Percentiles rank a stretch among this genome's conserved stretches.
Conservation (phyloP, 75 land plant species). For the Isoetes taiwanensis region DNA sequence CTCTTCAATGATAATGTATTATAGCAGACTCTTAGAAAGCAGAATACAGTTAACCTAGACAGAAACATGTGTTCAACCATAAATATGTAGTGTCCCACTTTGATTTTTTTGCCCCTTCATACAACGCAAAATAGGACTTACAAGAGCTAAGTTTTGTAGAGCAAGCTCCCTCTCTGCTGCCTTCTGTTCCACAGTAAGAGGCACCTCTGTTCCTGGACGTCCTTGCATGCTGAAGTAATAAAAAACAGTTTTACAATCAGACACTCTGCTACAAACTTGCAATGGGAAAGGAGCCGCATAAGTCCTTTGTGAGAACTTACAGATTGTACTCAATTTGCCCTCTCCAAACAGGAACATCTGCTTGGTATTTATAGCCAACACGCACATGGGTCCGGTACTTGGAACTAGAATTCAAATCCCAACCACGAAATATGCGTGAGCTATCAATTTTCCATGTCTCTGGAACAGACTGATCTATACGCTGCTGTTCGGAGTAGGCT, state of each 20-base stretch:
- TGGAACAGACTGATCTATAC: background rate
- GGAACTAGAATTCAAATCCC: background rate
- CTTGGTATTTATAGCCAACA: slow-evolving; percentile 52
- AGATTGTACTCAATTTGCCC: slow-evolving; percentile 18
- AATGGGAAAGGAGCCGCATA: background rate
- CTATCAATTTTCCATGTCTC: background rate
- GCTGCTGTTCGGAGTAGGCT: background rate
- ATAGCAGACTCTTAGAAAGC: background rate
- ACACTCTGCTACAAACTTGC: background rate
- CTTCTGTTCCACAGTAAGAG: background rate
- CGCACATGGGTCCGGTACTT: slow-evolving; percentile 23
- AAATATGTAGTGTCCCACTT: background rate
- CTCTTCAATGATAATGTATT: background rate
- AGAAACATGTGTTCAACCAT: background rate
- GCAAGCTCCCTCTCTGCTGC: slow-evolving; percentile 1
- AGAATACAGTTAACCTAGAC: background rate
- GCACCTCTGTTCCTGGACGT: background rate
- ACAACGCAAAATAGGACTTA: background rate
- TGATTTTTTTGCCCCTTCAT: too few species aligned
- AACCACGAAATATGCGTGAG: background rate
- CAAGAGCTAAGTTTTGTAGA: slow-evolving; percentile 7
- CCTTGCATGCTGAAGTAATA: slow-evolving; percentile 7
- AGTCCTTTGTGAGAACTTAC: background rate
- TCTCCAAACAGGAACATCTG: slow-evolving; percentile 51
- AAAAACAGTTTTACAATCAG: slow-evolving; percentile 21